These are phyloP conservation scores for Chrysosporium keratinophilum DNA, from an alignment of 2,329 filamentous ascomycete species.

Conservation along the genomic window DNA sequence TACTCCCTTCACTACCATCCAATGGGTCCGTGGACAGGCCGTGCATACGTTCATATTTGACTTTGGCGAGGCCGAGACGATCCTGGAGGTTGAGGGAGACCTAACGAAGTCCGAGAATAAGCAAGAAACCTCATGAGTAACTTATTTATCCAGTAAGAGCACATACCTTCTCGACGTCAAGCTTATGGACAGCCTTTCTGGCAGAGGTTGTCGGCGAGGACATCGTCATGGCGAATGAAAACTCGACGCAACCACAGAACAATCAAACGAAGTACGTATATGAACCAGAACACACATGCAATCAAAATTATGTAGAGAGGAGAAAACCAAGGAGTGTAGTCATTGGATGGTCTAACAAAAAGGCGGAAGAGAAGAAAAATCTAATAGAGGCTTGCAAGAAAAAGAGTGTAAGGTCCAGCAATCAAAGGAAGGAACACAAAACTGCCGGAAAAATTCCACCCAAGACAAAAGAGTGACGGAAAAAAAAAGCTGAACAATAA, in stretches of 20 bases:
- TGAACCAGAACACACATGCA: not conserved
- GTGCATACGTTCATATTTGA: slow-evolving; percentile 95
- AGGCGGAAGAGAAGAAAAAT: not conserved
- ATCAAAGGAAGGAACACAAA: slow-evolving; percentile 1
- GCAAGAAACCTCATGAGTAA: not conserved
- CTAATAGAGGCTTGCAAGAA: not conserved
- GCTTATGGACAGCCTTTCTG: slow-evolving; percentile 33
- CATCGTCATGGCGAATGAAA: slow-evolving; percentile 23
- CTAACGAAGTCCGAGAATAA: slow-evolving; percentile 41
- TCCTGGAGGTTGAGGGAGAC: slow-evolving; percentile 89
- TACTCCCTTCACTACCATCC: slow-evolving; percentile 68
- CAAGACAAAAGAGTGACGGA: slow-evolving; percentile 1
- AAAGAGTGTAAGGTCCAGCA: not conserved
- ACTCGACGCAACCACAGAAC: slow-evolving; percentile 15
- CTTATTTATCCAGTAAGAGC: not conserved
- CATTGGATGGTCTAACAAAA: slow-evolving; percentile 2
- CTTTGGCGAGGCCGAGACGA: slow-evolving; percentile 86
- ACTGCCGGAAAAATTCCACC: not conserved
- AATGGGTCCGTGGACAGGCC: slow-evolving; percentile 68
- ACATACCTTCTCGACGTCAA: slow-evolving; percentile 34
- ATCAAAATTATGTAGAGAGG: slow-evolving; percentile 10
- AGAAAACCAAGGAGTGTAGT: slow-evolving; percentile 13
- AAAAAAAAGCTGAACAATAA: not conserved
- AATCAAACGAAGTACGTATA: not conserved
- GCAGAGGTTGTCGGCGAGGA: slow-evolving; percentile 24